Evolutionary conservation across 176 grass and related monocot genomes (phyloP), one percentile per base, ranked within the genome.

Genomic region (Oryza australiensis): DNA sequence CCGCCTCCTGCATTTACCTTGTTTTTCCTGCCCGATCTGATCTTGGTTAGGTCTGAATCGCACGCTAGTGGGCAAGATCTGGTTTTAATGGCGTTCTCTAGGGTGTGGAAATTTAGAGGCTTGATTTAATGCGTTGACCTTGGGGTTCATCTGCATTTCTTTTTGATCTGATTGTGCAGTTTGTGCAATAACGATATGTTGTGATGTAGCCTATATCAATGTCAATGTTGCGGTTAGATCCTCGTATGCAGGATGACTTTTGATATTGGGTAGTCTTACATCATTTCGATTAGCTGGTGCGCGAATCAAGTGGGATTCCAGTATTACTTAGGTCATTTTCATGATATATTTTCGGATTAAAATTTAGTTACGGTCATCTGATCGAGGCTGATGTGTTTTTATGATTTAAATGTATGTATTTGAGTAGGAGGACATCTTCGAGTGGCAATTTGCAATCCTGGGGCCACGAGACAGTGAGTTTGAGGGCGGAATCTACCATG

Each of bases 371-470:
- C 42, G 11, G 1, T 4, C 33, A 16, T 84, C 73, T 57, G 2
- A 0, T 73, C 79, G 45, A 45, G 2, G 60, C 23, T 66, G 3
- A 26, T 82, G 13, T 7, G 7, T 12, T 40, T 15, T 75, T 84
- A 24, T 74, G 26, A 32, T 30, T 60, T 33, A 27, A 15, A 30
- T 67, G 62, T 38, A 30, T 68, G 34, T 38, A 49, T 76, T 69
- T 81, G 59, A 76, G 64, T 45, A 97, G 93, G 90, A 99, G 64
- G 92, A 99, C 76, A 99, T 99, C 66, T 99, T 99, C 26, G 96
- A 99, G 85, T 99, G 96, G 96, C 96, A 99, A 45, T 99, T 99
- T 90, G 96, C 96, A 35, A 99, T 99, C 63, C 48, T 87, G 53
- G 93, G 96, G 24, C 96, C 96, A 15, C 57, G 87, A 65, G 96